These are phyloP conservation scores for Acanthamoeba healyi DNA, from an alignment of 208 protist species.

Conservation along the genomic window DNA sequence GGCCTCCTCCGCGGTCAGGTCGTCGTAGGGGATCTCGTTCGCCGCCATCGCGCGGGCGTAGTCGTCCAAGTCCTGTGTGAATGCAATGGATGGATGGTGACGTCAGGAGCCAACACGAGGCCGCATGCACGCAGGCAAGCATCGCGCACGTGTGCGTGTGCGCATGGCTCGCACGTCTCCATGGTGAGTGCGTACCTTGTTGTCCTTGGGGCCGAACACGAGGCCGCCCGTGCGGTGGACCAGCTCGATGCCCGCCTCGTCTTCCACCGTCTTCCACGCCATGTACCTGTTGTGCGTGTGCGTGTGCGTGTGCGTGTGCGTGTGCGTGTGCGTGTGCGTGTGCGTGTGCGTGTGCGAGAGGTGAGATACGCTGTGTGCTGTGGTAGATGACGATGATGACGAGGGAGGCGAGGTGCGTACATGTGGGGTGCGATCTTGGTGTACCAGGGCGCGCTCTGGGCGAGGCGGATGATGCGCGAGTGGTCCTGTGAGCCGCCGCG, in stretches of 20 bases:
- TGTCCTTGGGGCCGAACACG: conserved; percentile 70
- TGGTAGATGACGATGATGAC: neutral
- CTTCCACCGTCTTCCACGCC: conserved; percentile 59
- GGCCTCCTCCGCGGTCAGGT: conserved; percentile 39
- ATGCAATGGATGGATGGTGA: too few relatives aligned
- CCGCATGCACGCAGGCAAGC: too few relatives aligned
- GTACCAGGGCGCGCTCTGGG: conserved; percentile 21
- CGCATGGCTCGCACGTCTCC: too few relatives aligned
- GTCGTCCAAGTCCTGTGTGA: conserved; percentile 34
- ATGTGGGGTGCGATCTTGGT: conserved; percentile 69
- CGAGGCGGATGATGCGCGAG: conserved; percentile 73
- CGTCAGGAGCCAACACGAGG: too few relatives aligned
- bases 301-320: too few relatives aligned
- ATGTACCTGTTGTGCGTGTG: neutral
- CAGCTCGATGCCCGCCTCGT: conserved; percentile 61
- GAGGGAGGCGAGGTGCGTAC: neutral
- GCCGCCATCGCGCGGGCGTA: conserved; percentile 56
- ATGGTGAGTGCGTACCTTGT: conserved; percentile 46
- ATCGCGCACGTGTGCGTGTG: too few relatives aligned
- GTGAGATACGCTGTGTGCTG: neutral
- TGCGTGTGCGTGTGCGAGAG: too few relatives aligned
- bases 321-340: too few relatives aligned
- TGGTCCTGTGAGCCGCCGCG: conserved; percentile 69
- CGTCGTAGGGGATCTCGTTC: conserved; percentile 42
- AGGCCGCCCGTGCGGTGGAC: conserved; percentile 64